These are phyloP conservation scores for Fusarium circinatum DNA, from an alignment of 2,329 filamentous ascomycete genomes.

Conservation along the genomic window DNA sequence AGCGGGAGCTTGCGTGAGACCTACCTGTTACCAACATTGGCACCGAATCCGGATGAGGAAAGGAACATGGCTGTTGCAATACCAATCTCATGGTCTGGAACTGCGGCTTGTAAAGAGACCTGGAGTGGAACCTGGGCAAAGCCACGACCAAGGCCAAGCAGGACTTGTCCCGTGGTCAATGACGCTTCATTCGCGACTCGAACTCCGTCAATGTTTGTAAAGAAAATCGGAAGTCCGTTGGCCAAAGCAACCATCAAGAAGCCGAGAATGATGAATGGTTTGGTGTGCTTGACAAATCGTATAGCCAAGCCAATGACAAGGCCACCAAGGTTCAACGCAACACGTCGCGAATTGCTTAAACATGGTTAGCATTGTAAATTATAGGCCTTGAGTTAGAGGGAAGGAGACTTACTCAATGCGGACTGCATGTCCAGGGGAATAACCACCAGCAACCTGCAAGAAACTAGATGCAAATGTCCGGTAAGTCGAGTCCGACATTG, in stretches of 20 bases:
- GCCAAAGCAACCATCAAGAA: not conserved
- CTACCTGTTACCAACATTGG: constrained; percentile 45
- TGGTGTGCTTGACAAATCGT: constrained; percentile 17
- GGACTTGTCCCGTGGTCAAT: constrained; percentile 44
- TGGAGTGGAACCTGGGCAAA: constrained; percentile 44
- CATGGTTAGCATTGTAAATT: too few relatives aligned
- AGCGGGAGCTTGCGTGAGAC: not conserved
- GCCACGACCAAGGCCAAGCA: constrained; percentile 44
- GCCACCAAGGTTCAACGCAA: constrained; percentile 42
- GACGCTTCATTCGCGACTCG: constrained; percentile 15
- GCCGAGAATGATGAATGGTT: not conserved
- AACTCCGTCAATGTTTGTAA: constrained; percentile 17
- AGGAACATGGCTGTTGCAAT: constrained; percentile 49
- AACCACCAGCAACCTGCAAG: constrained; percentile 49
- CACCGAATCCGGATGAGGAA: constrained; percentile 44
- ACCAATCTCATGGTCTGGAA: constrained; percentile 47
- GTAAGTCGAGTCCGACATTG: constrained; percentile 49
- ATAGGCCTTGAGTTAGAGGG: too few relatives aligned
- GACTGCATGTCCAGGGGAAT: constrained; percentile 47
- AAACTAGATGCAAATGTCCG: constrained; percentile 52
- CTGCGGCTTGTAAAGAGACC: constrained; percentile 47
- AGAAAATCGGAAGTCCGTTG: not conserved
- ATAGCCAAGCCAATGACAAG: constrained; percentile 46
- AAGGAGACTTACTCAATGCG: constrained; percentile 41
- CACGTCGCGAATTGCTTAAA: constrained; percentile 42